Evolutionary conservation across 768 basidiomycete genomes (phyloP).

Genomic region (Kwoniella mangroviensis): DNA sequence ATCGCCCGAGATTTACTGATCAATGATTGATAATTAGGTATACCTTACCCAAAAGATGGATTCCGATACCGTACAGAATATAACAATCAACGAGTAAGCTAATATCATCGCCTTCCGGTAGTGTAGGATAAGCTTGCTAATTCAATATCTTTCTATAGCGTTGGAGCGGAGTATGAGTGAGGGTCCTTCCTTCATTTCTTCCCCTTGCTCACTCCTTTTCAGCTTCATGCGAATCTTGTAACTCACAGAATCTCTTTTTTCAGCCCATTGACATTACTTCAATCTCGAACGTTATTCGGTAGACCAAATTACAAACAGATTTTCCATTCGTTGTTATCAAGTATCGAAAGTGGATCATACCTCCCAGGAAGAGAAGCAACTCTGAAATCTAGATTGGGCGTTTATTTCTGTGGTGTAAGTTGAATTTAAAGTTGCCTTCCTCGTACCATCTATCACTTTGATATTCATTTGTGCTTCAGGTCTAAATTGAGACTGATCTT

Average conservation of each 20-base stretch:
- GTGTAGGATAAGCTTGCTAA: background rate
- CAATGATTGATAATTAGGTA: constrained; percentile 22
- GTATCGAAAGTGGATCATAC: constrained; percentile 81
- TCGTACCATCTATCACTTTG: background rate
- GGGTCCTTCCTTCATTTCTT: background rate
- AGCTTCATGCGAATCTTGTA: too few species aligned
- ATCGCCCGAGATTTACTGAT: too few species aligned
- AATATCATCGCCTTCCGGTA: background rate
- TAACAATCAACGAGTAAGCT: constrained; percentile 49
- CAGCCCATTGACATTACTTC: constrained; percentile 77
- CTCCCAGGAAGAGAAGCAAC: constrained; percentile 77
- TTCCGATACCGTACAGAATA: constrained; percentile 46
- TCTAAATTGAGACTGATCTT: background rate
- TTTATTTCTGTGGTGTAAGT: constrained; percentile 79
- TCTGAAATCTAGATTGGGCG: constrained; percentile 80
- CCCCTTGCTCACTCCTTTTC: too few species aligned
- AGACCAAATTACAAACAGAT: constrained; percentile 87
- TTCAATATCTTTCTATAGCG: constrained; percentile 13
- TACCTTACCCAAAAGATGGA: constrained; percentile 51
- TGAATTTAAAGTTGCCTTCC: background rate
- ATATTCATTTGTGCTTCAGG: background rate
- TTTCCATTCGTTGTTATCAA: constrained; percentile 72
- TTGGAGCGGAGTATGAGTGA: constrained; percentile 52
- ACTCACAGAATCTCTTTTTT: background rate
- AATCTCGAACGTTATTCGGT: constrained; percentile 86